Percentiles rank a stretch among this genome's conserved stretches.
These are phyloP conservation scores for Conticribra guillardii DNA, from an alignment of 108 stramenopile species.

Conservation along the genomic window DNA sequence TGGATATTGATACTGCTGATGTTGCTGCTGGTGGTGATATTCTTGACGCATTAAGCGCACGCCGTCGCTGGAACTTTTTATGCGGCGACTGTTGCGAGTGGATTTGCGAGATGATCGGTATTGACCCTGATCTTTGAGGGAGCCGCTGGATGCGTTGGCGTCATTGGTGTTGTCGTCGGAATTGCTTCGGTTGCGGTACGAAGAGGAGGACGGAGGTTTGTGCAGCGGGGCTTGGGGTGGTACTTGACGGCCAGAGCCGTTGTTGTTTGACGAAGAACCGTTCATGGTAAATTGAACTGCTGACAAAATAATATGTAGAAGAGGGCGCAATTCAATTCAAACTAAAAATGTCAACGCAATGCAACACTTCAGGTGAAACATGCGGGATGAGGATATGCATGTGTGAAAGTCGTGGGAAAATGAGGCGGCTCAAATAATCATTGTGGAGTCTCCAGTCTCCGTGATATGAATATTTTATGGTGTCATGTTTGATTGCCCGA, in stretches of 20 bases:
- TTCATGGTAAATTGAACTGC: too few species aligned
- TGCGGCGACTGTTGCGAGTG: constrained; percentile 8
- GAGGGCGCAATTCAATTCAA: too few species aligned
- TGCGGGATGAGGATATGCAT: too few species aligned
- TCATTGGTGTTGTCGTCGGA: not conserved
- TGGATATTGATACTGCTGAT: constrained; percentile 18
- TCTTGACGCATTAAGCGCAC: constrained; percentile 32
- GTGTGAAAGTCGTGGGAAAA: too few species aligned
- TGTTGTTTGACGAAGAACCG: constrained; percentile 2
- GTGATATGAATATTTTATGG: too few species aligned
- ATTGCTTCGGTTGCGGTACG: constrained; percentile 7
- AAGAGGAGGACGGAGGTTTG: constrained; percentile 8
- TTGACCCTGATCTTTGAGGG: not conserved
- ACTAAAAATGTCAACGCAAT: too few species aligned
- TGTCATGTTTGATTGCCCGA: too few species aligned
- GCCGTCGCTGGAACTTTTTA: constrained; percentile 28
- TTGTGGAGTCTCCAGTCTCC: too few species aligned
- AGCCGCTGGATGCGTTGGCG: not conserved
- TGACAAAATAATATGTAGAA: too few species aligned
- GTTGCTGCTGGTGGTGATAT: constrained; percentile 27
- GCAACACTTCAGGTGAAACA: too few species aligned
- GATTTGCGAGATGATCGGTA: not conserved
- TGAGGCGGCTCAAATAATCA: too few species aligned
- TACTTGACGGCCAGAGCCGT: constrained; percentile 7
- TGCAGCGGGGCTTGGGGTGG: constrained; percentile 27